phyloP scores from a whole-genome alignment of 2,329 filamentous ascomycete genomes.

The Sclerotinia minor region DNA sequence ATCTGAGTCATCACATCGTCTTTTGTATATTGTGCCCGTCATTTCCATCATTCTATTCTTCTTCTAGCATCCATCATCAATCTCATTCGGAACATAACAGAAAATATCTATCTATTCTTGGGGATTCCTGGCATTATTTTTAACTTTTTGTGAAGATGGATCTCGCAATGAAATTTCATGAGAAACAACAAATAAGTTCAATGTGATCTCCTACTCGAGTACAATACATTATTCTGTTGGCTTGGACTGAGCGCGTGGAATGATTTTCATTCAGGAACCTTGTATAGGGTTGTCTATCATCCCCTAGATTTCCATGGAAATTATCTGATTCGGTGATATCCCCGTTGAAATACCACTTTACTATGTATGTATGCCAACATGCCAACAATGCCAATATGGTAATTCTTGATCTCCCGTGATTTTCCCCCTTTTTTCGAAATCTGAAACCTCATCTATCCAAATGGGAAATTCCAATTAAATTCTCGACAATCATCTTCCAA shows the following conservation, averaged over 20 bases:
- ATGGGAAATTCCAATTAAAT: not conserved
- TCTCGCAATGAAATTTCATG: not conserved
- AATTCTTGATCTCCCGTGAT: slow-evolving; percentile 4
- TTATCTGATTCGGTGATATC: not conserved
- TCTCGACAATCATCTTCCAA: not conserved
- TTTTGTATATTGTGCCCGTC: not conserved
- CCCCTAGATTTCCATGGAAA: not conserved
- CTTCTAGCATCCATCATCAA: not conserved
- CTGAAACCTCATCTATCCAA: not conserved
- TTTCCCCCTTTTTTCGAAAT: slow-evolving; percentile 1
- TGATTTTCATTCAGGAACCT: not conserved
- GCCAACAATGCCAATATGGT: not conserved
- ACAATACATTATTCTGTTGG: too few relatives aligned
- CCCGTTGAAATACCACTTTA: not conserved
- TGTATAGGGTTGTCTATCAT: not conserved
- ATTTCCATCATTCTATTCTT: not conserved
- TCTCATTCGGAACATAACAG: not conserved
- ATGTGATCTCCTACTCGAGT: not conserved
- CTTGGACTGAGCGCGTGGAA: too few relatives aligned
- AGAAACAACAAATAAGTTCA: not conserved
- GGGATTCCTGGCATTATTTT: not conserved
- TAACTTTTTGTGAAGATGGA: not conserved
- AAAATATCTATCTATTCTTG: not conserved
- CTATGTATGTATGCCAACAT: too few relatives aligned
- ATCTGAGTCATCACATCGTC: not conserved